Evolutionary conservation across 2,329 filamentous ascomycete species (phyloP).

Genomic region (Dactylellina parvicollis): DNA sequence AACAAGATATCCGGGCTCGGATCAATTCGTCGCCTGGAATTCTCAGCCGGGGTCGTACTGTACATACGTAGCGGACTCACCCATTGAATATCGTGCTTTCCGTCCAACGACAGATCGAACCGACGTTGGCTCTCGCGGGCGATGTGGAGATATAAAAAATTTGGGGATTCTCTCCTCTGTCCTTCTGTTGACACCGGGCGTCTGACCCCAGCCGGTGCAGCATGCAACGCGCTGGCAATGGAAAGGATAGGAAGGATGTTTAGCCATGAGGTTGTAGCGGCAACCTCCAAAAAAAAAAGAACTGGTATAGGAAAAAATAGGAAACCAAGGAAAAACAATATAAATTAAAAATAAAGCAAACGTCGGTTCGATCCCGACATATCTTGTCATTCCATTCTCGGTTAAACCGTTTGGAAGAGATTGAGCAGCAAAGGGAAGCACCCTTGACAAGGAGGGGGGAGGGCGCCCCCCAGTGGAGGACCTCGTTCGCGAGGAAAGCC

Average conservation of each 20-base stretch:
- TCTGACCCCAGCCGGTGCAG: background rate
- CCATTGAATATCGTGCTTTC: too few species aligned
- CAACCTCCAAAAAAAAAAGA: constrained; percentile 34
- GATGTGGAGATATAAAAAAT: background rate
- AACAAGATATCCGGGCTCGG: constrained; percentile 16
- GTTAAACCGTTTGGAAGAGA: constrained; percentile 40
- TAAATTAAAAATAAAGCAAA: background rate
- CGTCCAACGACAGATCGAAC: too few species aligned
- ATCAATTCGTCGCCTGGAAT: constrained; percentile 23
- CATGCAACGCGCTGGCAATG: constrained; percentile 36
- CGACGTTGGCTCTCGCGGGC: background rate
- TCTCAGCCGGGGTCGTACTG: too few species aligned
- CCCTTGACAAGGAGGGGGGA: constrained; percentile 39
- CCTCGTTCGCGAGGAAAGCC: constrained; percentile 43
- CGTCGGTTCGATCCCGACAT: constrained; percentile 44
- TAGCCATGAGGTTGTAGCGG: constrained; percentile 53
- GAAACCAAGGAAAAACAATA: too few species aligned
- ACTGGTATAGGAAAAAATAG: too few species aligned
- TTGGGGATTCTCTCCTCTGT: background rate
- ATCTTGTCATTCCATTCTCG: constrained; percentile 52
- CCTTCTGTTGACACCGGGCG: constrained; percentile 4
- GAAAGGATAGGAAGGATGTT: constrained; percentile 42
- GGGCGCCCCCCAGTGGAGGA: constrained; percentile 22
- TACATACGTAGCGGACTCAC: too few species aligned
- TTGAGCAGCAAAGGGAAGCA: constrained; percentile 20